Evolutionary conservation across 176 grass and related monocot species (phyloP).

Genomic region (Guadua angustifolia): DNA sequence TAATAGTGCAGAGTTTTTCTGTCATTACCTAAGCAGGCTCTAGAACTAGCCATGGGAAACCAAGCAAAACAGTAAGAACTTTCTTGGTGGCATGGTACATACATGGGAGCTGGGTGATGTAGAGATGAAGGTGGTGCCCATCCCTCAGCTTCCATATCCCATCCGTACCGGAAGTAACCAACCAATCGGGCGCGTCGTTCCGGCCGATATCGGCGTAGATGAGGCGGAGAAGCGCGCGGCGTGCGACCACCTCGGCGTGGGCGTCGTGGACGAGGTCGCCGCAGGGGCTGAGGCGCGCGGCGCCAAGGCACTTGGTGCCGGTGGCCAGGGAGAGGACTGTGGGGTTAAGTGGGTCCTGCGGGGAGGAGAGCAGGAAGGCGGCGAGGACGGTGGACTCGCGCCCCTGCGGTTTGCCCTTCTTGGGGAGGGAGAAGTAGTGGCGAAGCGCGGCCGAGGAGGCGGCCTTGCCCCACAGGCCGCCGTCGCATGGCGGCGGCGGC

Average conservation of each 20-base stretch:
- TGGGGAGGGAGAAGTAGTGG: constrained; percentile 66
- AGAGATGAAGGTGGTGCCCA: constrained; percentile 65
- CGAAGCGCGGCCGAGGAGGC: constrained; percentile 47
- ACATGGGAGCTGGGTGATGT: constrained; percentile 82
- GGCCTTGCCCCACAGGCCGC: constrained; percentile 42
- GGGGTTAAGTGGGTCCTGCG: background rate
- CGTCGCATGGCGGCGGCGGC: constrained; percentile 11
- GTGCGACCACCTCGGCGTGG: constrained; percentile 82
- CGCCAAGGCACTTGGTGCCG: constrained; percentile 87
- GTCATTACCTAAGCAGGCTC: background rate
- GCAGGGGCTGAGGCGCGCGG: constrained; percentile 49
- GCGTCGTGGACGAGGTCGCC: constrained; percentile 81
- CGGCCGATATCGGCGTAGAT: constrained; percentile 61
- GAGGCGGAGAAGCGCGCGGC: constrained; percentile 72
- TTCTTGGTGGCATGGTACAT: background rate
- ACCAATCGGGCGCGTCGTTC: constrained; percentile 13
- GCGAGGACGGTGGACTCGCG: constrained; percentile 83
- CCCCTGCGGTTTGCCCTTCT: constrained; percentile 93
- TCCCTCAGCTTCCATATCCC: constrained; percentile 61
- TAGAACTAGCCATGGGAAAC: background rate
- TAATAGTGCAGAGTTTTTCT: background rate
- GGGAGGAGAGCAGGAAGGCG: constrained; percentile 71
- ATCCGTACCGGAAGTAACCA: constrained; percentile 40
- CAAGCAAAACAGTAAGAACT: background rate
- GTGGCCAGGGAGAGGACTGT: constrained; percentile 69